phyloP scores from a whole-genome alignment of 2,329 filamentous ascomycete species.

The Aspergillus pseudotamarii region DNA sequence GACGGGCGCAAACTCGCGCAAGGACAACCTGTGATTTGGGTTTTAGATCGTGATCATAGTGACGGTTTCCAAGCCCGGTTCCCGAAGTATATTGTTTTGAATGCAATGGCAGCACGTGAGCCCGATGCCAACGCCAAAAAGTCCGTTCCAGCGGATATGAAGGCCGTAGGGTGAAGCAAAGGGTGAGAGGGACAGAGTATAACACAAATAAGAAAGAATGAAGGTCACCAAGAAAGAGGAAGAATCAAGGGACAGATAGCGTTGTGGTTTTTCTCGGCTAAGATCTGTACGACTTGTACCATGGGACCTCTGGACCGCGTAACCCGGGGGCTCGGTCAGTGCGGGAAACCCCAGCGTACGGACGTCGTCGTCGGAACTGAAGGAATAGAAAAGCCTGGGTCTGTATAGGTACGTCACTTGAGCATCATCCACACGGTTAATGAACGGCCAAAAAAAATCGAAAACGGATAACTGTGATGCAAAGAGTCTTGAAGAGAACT shows the following conservation, averaged over 20 bases:
- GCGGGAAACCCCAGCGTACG: conserved; percentile 10
- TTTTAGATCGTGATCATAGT: conserved; percentile 21
- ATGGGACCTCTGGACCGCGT: conserved; percentile 25
- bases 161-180: background rate
- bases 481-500: background rate
- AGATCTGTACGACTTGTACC: conserved; percentile 24
- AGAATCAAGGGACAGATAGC: conserved; percentile 5
- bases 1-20: conserved; percentile 18
- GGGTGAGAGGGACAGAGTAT: conserved; percentile 1
- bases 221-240: conserved; percentile 1
- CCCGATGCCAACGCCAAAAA: conserved; percentile 9
- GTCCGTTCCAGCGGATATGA: background rate
- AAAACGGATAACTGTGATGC: background rate
- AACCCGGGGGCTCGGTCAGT: conserved; percentile 16
- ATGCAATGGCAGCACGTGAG: conserved; percentile 1
- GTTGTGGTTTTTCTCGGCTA: conserved; percentile 19
- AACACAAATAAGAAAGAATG: background rate
- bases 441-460: background rate
- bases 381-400: background rate
- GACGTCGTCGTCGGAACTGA: background rate
- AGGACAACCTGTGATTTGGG: background rate
- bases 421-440: conserved; percentile 16
- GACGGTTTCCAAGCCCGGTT: conserved; percentile 8
- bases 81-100: conserved; percentile 10
- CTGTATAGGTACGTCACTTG: conserved; percentile 14